Evolutionary conservation across 192 early-diverging fungal genomes (phyloP).

Genomic region (Diversispora epigaea): DNA sequence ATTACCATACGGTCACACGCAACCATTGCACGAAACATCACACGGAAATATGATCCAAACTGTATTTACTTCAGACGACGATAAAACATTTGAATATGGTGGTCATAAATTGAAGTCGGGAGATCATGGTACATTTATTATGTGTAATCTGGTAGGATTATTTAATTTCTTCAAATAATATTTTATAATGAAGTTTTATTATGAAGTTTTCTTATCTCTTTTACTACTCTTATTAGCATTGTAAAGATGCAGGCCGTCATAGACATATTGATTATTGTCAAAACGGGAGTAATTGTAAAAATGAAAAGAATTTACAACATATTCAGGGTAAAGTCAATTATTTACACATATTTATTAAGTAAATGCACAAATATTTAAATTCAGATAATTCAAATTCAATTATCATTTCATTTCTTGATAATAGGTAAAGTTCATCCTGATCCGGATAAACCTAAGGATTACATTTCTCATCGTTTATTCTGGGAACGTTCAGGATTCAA

Average conservation of each 20-base stretch:
- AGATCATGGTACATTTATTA: conserved; percentile 16
- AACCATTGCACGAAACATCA: neutral
- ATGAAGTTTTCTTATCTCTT: neutral
- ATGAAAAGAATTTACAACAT: neutral
- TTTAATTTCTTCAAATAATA: neutral
- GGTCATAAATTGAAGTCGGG: conserved; percentile 18
- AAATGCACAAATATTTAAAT: neutral
- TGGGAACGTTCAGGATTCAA: conserved; percentile 33
- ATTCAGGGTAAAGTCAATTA: neutral
- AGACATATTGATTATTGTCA: conserved; percentile 35
- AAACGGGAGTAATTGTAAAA: conserved; percentile 14
- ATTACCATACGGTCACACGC: conserved; percentile 4
- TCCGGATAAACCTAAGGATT: conserved; percentile 10
- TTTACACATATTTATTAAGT: conserved; percentile 14
- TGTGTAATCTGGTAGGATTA: conserved; percentile 26
- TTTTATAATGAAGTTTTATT: neutral
- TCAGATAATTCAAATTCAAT: neutral
- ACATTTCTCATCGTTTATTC: conserved; percentile 27
- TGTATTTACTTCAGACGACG: conserved; percentile 10
- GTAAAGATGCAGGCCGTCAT: conserved; percentile 29
- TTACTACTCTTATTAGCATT: neutral
- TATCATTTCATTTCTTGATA: neutral
- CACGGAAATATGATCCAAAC: conserved; percentile 30
- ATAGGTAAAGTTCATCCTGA: conserved; percentile 17
- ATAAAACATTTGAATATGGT: conserved; percentile 12